These are phyloP conservation scores for Penicillium sp. DNA, from an alignment of 2,329 filamentous ascomycete genomes.

Conservation along the genomic window DNA sequence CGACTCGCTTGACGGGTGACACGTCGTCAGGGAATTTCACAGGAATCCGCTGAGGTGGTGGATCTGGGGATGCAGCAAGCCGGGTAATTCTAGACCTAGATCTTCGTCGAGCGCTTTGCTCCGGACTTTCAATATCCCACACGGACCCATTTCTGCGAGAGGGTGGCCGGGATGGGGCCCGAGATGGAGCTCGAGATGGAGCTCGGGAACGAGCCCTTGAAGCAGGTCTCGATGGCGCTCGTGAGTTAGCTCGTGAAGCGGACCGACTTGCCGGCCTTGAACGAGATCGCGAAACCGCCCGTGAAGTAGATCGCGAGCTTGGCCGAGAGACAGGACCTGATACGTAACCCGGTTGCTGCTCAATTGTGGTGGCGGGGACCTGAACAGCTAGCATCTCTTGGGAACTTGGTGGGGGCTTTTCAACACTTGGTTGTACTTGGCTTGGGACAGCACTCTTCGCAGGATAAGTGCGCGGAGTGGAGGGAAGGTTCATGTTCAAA, in stretches of 20 bases:
- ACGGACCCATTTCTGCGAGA: slow-evolving; percentile 24
- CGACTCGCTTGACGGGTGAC: slow-evolving; percentile 2
- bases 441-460: slow-evolving; percentile 12
- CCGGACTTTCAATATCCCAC: slow-evolving; percentile 35
- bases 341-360: slow-evolving; percentile 15
- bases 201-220: neutral
- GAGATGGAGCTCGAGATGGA: neutral
- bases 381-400: slow-evolving; percentile 5
- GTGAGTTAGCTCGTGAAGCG: neutral
- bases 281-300: neutral
- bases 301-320: neutral
- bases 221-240: neutral
- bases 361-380: slow-evolving; percentile 14
- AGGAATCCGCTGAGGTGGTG: slow-evolving; percentile 3
- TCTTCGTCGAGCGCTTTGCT: slow-evolving; percentile 17
- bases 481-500: slow-evolving; percentile 25
- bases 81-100: slow-evolving; percentile 10
- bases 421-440: slow-evolving; percentile 12
- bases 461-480: slow-evolving; percentile 21
- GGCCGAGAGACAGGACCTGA: neutral
- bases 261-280: neutral
- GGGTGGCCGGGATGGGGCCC: slow-evolving; percentile 1
- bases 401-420: neutral
- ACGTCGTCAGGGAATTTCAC: slow-evolving; percentile 6
- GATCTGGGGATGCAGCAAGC: slow-evolving; percentile 5